Base-by-base conservation (phyloP, 345 rosid genomes). In the Citrus hindsii region DNA sequence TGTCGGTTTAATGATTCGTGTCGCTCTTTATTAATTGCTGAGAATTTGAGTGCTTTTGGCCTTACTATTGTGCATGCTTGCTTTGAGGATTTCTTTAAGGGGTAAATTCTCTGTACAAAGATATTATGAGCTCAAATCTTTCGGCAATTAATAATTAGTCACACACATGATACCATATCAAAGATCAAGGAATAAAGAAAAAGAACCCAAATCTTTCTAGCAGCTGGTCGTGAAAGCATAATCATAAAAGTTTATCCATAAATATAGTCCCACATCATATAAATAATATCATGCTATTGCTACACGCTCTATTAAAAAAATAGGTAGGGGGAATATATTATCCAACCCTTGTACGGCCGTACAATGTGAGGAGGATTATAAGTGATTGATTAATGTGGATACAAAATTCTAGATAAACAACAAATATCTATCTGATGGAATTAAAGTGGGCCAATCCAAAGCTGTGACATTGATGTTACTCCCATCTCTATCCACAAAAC, bases 241-340 rank as follows among this genome's bases (percentile, higher is more conserved):
- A 22, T 25, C 51, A 70, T 0, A 1, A 46, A 64, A 75, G 56
- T 75, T 75, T 33, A 38, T 48, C 58, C 73, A 22, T 46, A n/a
- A 76, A 0, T 13, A 46, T 46, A 12, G 13, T 46, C 51, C 51
- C 51, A 12, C 16, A 12, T 46, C 51, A 12, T 3, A 12, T 2
- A 46, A 46, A 46, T 1, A 46, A 46, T 46, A 13, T 12, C 51
- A 0, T 13, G 51, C 5, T 46, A 3, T 46, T 46, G 16, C 51
- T 13, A 3, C 51, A 46, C 3, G 18, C 18, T 46, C 51, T 10
- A 9, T 56, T 25, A 16, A 30, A 40, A 14, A 58, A 33, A 24
- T 2, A 61, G 30, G n/a, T n/a, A 64, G 67, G 79, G 79, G 79
- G 51, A 46, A 13, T 46, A 78, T 77, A 56, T 73, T 37, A 73